Percentiles rank a stretch among this genome's conserved stretches.
Evolutionary conservation across 768 basidiomycete genomes (phyloP).

Genomic region (Mycena haematopus): DNA sequence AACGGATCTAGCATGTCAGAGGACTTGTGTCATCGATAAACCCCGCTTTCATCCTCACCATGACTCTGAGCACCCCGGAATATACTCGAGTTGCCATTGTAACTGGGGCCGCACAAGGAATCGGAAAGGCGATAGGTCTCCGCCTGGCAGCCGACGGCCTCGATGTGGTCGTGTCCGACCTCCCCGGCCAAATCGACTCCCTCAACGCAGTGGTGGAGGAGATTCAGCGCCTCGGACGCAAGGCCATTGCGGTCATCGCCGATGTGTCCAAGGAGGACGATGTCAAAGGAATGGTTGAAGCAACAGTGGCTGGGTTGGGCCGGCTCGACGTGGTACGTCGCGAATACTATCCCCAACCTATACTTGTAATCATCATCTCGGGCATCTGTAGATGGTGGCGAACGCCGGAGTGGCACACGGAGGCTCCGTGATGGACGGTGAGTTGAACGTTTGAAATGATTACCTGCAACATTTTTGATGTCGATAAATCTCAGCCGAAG

Average conservation of each 20-base stretch:
- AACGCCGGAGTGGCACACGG: slow-evolving; percentile 38
- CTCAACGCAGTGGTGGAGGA: slow-evolving; percentile 36
- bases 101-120: slow-evolving; percentile 43
- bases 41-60: too few relatives aligned
- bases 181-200: slow-evolving; percentile 29
- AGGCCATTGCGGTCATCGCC: slow-evolving; percentile 29
- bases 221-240: slow-evolving; percentile 32
- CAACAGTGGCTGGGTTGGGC: slow-evolving; percentile 30
- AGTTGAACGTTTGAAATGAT: neutral
- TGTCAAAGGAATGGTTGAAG: slow-evolving; percentile 37
- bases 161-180: slow-evolving; percentile 39
- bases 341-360: neutral
- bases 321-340: slow-evolving; percentile 38
- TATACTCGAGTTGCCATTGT: slow-evolving; percentile 34
- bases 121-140: slow-evolving; percentile 40
- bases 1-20: too few relatives aligned
- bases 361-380: neutral
- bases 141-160: slow-evolving; percentile 42
- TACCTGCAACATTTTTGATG: too few relatives aligned
- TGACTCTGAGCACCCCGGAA: too few relatives aligned
- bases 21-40: too few relatives aligned
- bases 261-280: slow-evolving; percentile 39
- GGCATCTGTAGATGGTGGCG: slow-evolving; percentile 39
- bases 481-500: slow-evolving; percentile 34
- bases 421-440: slow-evolving; percentile 30